Evolutionary conservation across 805 yeast genomes (phyloP), one percentile per base, ranked within the genome.

Genomic region (Wickerhamiella parazyma): DNA sequence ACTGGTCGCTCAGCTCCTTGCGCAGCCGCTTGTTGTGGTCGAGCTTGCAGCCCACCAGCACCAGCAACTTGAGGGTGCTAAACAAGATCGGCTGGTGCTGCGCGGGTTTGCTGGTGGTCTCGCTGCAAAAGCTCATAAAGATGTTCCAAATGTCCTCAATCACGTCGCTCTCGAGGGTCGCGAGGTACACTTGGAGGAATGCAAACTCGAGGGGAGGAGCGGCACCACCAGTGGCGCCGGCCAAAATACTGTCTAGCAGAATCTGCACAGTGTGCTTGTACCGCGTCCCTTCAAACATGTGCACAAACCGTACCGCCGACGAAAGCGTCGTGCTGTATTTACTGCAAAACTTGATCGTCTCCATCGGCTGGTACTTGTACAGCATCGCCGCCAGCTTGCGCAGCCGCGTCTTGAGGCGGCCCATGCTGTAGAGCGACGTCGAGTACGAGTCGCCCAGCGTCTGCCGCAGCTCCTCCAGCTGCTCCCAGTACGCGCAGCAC

Each of bases 131-230:
- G 2, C 58, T 57, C 20, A 73, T 62, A 26, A 78, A 63, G 18
- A 70, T 72, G 8, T 59, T 58, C 78, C 86, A 89, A 16, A 86
- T 70, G 46, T 89, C 97, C 47, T 80, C 86, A 39, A 85, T 65
- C 0, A 83, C 75, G 52, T 85, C 94, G 48, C 70, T 71, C 49
- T 82, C 94, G 33, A 87, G 63, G 0, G 86, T 70, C 4, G 62
- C 62, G 18, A 79, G 63, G 57, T 89, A 91, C 0, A 62, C 64
- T 6, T 75, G 67, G 46, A 86, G 37, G 24, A 54, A 52, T 3
- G 19, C 36, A 18, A 36, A 20, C n/a, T n/a, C n/a, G n/a, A n/a
- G n/a, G n/a, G n/a, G n/a, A n/a, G n/a, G n/a, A n/a, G n/a, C n/a
- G n/a, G n/a, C n/a, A n/a, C n/a, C n/a, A n/a, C n/a, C n/a, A n/a